phyloP scores from a whole-genome alignment of 2,329 filamentous ascomycete species.

The Seiridium unicorne region DNA sequence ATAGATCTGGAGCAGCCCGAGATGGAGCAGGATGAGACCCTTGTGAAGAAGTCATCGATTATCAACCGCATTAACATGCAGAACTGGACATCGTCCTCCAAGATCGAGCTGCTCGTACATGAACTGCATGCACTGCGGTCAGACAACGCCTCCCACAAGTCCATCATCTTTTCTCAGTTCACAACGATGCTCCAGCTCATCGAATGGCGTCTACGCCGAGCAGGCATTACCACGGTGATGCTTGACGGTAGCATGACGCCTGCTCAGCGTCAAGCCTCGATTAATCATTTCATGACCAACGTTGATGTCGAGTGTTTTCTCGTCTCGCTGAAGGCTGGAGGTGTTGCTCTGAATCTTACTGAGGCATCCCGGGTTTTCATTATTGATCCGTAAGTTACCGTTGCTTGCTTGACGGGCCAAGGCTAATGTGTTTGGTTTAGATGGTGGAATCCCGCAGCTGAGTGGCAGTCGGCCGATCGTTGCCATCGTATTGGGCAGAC shows the following conservation, averaged over 20 bases:
- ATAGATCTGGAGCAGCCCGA: constrained; percentile 96
- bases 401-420: not conserved
- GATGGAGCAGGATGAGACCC: constrained; percentile 84
- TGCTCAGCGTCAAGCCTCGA: constrained; percentile 86
- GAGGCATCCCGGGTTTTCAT: constrained; percentile 96
- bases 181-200: constrained; percentile 96
- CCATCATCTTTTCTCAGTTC: constrained; percentile 96
- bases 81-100: constrained; percentile 96
- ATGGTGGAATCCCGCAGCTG: constrained; percentile 99
- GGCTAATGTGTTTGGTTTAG: constrained; percentile 37
- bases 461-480: constrained; percentile 96
- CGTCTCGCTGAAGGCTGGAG: constrained; percentile 92
- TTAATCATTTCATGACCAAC: constrained; percentile 96
- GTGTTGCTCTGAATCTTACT: constrained; percentile 91
- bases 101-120: constrained; percentile 95
- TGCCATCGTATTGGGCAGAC: constrained; percentile 95
- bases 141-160: constrained; percentile 91
- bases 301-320: constrained; percentile 93
- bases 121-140: constrained; percentile 89
- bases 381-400: constrained; percentile 76
- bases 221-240: constrained; percentile 98
- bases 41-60: constrained; percentile 93
- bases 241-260: constrained; percentile 97
- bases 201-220: constrained; percentile 92
- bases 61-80: constrained; percentile 99